A percentile compares a stretch with the other conserved stretches of the same genome.
These are phyloP conservation scores for Malus fusca DNA, from an alignment of 306 rosid species.

Conservation along the genomic window DNA sequence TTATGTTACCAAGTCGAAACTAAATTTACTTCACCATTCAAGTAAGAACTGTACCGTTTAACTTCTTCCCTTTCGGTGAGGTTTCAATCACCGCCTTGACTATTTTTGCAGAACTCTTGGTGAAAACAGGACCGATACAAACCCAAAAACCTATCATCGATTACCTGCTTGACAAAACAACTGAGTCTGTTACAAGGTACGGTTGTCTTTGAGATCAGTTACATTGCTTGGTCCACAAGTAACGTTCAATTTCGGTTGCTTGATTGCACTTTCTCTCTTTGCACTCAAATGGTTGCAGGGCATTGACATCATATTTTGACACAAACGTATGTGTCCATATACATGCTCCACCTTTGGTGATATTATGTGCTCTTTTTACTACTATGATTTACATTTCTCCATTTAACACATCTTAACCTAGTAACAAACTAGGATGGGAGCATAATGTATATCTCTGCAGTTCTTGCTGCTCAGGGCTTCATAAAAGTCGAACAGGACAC, in stretches of 20 bases:
- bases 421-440: neutral
- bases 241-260: neutral
- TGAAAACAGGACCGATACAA: constrained; percentile 75
- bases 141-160: constrained; percentile 41
- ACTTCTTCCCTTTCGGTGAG: neutral
- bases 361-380: neutral
- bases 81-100: constrained; percentile 1
- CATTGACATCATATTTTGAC: constrained; percentile 64
- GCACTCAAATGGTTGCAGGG: constrained; percentile 37
- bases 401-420: neutral
- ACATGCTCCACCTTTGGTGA: too few species aligned
- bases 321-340: too few species aligned
- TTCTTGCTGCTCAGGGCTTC: constrained; percentile 51
- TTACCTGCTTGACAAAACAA: constrained; percentile 40
- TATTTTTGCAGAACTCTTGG: constrained; percentile 53
- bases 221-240: neutral
- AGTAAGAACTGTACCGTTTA: neutral
- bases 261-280: constrained; percentile 4
- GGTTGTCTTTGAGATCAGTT: constrained; percentile 9
- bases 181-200: constrained; percentile 61
- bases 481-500: constrained; percentile 52
- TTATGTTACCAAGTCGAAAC: neutral
- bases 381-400: neutral
- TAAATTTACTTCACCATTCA: neutral
- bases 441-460: constrained; percentile 19